Conservation (phyloP, 129 eudicot genomes). For the Chrysanthemum seticuspe region DNA sequence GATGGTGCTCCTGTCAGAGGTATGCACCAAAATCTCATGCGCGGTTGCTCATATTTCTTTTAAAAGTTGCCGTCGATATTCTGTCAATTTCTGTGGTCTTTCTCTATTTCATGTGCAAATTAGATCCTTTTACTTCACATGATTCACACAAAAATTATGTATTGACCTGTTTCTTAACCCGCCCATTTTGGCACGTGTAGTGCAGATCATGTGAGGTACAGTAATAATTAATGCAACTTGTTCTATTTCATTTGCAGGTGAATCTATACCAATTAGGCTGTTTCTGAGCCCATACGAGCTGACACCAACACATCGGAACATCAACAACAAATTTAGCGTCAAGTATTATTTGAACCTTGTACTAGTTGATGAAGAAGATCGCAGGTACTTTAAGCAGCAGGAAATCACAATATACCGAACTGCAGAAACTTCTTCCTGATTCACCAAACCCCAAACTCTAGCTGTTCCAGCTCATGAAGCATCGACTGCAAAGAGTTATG, state of each 20-base stretch:
- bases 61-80: no score
- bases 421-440: constrained; percentile 57
- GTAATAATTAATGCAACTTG: neutral
- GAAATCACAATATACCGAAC: constrained; percentile 84
- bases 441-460: neutral
- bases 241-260: constrained; percentile 50
- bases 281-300: constrained; percentile 95
- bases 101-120: no score
- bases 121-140: no score
- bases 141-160: neutral
- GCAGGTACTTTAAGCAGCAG: constrained; percentile 97
- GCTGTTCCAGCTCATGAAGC: neutral
- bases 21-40: constrained; percentile 14
- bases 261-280: constrained; percentile 91
- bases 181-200: no score
- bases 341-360: constrained; percentile 93
- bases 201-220: neutral
- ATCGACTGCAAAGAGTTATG: constrained; percentile 1
- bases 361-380: constrained; percentile 96
- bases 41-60: no score
- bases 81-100: no score
- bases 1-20: constrained; percentile 99
- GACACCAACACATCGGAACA: constrained; percentile 92
- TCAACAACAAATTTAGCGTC: constrained; percentile 97
- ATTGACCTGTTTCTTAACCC: neutral